Evolutionary conservation across 2,329 filamentous ascomycete species (phyloP).

Genomic region (Blastomyces gilchristii): DNA sequence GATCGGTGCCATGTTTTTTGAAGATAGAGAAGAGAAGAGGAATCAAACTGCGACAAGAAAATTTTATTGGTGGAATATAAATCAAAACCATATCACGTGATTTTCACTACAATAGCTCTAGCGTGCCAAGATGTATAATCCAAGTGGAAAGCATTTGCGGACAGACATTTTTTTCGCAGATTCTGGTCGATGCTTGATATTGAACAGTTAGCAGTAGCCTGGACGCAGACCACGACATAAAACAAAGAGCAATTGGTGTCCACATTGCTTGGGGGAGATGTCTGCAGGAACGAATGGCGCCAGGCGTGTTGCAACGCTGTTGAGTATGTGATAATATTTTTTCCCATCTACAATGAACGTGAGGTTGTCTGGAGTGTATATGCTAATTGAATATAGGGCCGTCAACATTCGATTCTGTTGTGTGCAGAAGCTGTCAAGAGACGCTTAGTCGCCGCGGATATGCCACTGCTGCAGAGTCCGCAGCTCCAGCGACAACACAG

Average conservation of each 20-base stretch:
- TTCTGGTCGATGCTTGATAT: not conserved
- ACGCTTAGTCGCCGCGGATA: constrained; percentile 32
- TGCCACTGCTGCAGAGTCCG: constrained; percentile 31
- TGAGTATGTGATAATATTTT: constrained; percentile 25
- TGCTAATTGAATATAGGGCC: constrained; percentile 5
- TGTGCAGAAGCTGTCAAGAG: constrained; percentile 37
- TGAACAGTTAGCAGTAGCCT: not conserved
- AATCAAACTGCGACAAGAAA: constrained; percentile 23
- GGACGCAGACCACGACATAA: not conserved
- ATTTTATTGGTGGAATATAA: constrained; percentile 3
- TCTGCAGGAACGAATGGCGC: constrained; percentile 33
- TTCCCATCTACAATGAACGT: not conserved
- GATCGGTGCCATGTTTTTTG: constrained; percentile 57
- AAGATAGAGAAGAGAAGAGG: constrained; percentile 27
- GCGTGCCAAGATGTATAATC: constrained; percentile 15
- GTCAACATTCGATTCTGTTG: constrained; percentile 30
- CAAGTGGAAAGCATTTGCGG: not conserved
- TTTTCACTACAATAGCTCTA: constrained; percentile 16
- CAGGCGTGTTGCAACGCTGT: constrained; percentile 30
- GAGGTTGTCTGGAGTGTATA: not conserved
- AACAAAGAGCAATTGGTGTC: constrained; percentile 5
- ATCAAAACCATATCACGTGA: constrained; percentile 16
- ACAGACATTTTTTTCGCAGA: constrained; percentile 8
- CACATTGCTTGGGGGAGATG: constrained; percentile 23
- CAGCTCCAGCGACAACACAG: constrained; percentile 20